A percentile compares a stretch with the other conserved stretches of the same genome.
These are phyloP conservation scores for Leccinum broughii DNA, from an alignment of 768 basidiomycete genomes.

Conservation along the genomic window DNA sequence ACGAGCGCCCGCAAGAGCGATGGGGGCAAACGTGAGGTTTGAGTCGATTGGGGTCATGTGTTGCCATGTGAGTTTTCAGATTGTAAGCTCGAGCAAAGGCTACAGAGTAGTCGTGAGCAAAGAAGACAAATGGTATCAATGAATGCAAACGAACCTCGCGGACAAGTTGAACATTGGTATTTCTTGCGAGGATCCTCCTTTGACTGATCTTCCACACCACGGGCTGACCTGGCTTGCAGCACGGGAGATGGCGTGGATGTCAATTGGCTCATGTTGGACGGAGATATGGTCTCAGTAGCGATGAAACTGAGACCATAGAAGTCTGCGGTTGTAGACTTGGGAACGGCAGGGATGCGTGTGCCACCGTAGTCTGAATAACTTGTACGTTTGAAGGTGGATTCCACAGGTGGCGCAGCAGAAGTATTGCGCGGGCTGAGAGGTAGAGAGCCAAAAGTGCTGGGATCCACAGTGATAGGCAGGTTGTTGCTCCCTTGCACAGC, in stretches of 20 bases:
- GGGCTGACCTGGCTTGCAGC: constrained; percentile 38
- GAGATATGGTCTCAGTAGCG: constrained; percentile 49
- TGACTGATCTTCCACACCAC: constrained; percentile 41
- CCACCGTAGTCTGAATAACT: constrained; percentile 70
- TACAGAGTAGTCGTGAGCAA: constrained; percentile 27
- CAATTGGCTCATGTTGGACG: constrained; percentile 53
- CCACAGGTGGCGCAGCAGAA: constrained; percentile 35
- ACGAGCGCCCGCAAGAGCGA: constrained; percentile 81
- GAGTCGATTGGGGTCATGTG: constrained; percentile 87
- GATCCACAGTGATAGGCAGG: constrained; percentile 46
- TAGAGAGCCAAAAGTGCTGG: constrained; percentile 56
- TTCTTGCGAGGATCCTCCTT: constrained; percentile 73
- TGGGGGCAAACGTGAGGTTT: constrained; percentile 92
- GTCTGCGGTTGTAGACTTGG: constrained; percentile 51
- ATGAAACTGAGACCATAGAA: constrained; percentile 42
- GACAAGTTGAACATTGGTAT: constrained; percentile 74
- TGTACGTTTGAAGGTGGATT: constrained; percentile 40
- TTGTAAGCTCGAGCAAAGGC: constrained; percentile 95
- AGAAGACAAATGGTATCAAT: background rate
- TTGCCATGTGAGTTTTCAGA: constrained; percentile 92
- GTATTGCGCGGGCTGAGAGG: constrained; percentile 60
- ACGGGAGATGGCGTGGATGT: constrained; percentile 45
- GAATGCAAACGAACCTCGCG: constrained; percentile 52
- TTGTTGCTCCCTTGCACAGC: constrained; percentile 39
- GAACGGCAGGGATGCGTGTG: constrained; percentile 47